A percentile compares a stretch with the other conserved stretches of the same genome.
Evolutionary conservation across 2,329 filamentous ascomycete genomes (phyloP).

Genomic region (Neopestalotiopsis sp.): DNA sequence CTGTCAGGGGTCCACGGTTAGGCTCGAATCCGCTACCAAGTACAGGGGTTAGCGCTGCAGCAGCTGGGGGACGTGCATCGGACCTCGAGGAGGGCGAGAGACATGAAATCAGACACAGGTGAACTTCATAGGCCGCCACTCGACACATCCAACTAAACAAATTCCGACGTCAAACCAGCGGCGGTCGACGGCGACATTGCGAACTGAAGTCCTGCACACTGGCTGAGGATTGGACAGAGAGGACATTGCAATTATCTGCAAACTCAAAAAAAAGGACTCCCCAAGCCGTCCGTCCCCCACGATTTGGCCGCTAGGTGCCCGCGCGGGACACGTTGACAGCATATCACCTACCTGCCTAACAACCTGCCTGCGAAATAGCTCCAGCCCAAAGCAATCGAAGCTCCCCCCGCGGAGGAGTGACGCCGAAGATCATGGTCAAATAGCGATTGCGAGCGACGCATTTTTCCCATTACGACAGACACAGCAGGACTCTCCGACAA

Average conservation of each 20-base stretch:
- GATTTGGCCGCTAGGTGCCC: neutral
- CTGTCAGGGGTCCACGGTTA: slow-evolving; percentile 8
- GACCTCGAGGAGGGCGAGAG: neutral
- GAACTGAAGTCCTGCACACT: neutral
- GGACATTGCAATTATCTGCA: neutral
- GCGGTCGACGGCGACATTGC: neutral
- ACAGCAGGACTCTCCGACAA: slow-evolving; percentile 1
- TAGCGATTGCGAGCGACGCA: neutral
- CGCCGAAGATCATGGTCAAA: slow-evolving; percentile 12
- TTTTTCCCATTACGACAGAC: neutral
- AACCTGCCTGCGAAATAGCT: neutral
- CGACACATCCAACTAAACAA: neutral
- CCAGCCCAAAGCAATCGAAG: neutral
- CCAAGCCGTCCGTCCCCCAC: neutral
- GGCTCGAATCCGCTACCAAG: slow-evolving; percentile 10
- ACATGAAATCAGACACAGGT: neutral
- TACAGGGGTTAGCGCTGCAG: slow-evolving; percentile 8
- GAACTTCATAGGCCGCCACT: neutral
- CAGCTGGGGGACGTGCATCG: slow-evolving; percentile 7
- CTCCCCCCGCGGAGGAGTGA: slow-evolving; percentile 8
- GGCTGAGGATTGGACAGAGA: neutral
- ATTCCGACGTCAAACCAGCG: neutral
- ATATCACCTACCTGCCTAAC: neutral
- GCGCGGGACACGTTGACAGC: slow-evolving; percentile 9
- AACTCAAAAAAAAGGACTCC: neutral